Base-by-base conservation (phyloP, 2,329 filamentous ascomycete species). In the Beauveria medogensis region DNA sequence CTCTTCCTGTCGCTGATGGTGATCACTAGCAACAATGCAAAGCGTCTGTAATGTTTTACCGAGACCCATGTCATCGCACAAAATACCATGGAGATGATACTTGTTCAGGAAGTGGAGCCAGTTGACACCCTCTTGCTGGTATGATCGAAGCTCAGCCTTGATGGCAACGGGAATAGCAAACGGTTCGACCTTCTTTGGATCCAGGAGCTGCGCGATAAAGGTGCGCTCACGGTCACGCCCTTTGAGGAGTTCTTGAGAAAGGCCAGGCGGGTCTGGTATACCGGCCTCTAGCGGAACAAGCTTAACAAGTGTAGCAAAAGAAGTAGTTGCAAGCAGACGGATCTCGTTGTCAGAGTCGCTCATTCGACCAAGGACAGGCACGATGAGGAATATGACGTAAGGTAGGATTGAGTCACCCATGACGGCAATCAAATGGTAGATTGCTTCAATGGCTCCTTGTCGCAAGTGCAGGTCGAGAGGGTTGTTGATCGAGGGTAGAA, bases 11-110 rank as follows among this genome's bases (percentile, higher is more conserved):
- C 94, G 87, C 70, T 95, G 81, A 72, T 99, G 93, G 71, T 99
- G 94, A 71, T 99, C 94, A 75, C 92, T 97, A 10, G 94, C 93
- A 48, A 99, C 92, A 69, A 99, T 99, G 74, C 94, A 99, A 24
- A 99, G 84, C 0, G 95, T 99, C 73, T 99, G 94, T 12, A 99
- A 78, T 1, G 94, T 99, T 78, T 99, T 99, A 55, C 94, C 94
- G 30, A 99, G 88, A 69, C 94, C 94, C 94, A 99, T 99, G 73
- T 99, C 94, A 70, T 99, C 94, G 71, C 94, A 99, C 63, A 99
- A 90, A 73, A 99, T 97, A 54, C 94, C 94, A 68, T 99, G 95
- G 1, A 99, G 84, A 69, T 99, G 93, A 72, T 97, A 99, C 62
- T 92, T 92, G 73, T 99, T 99, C 67, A 99, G 86, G 77, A 99